These are phyloP conservation scores for Rhododendron williamsianum DNA, from an alignment of 148 eudicot species.

Conservation along the genomic window DNA sequence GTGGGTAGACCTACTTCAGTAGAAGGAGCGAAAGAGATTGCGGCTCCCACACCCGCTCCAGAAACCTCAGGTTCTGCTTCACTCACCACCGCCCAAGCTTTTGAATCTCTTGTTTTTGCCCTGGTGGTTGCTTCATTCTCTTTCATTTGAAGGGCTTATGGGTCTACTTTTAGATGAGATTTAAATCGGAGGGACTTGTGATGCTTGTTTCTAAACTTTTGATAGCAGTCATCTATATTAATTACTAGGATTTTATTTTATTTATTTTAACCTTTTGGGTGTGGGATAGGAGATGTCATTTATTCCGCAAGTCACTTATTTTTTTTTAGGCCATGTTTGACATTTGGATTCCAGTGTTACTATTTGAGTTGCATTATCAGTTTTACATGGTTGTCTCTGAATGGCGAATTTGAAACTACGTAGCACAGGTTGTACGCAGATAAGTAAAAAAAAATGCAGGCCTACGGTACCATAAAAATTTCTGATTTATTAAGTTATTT, in stretches of 20 bases:
- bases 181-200: background rate
- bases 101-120: background rate
- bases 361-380: background rate
- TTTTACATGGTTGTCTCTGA: background rate
- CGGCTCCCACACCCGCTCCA: slow-evolving; percentile 6
- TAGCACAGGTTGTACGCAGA: background rate
- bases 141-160: background rate
- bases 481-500: background rate
- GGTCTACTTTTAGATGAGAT: background rate
- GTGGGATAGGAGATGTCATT: background rate
- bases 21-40: background rate
- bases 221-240: background rate
- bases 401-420: background rate
- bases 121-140: slow-evolving; percentile 3
- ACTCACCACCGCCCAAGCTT: background rate
- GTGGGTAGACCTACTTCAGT: background rate
- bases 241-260: background rate
- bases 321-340: background rate
- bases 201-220: background rate
- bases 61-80: slow-evolving; percentile 9
- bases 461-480: background rate
- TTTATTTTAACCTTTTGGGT: background rate
- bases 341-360: background rate
- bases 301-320: background rate
- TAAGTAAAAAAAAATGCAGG: background rate